phyloP scores from a whole-genome alignment of 2,329 filamentous ascomycete genomes.

The Clarireedia paspali region DNA sequence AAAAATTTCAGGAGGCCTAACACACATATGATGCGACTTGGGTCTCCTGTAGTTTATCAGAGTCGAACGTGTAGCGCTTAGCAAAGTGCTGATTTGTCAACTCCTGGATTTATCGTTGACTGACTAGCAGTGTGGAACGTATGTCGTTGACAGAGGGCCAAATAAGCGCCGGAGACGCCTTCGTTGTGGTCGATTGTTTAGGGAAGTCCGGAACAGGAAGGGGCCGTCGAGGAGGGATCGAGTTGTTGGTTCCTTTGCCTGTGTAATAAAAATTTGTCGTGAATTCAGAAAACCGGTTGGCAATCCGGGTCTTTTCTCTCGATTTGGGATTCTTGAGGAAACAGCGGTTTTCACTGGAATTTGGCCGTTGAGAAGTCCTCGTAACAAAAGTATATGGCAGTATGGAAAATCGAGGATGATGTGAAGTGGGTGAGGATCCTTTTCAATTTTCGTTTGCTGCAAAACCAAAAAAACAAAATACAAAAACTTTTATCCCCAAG shows the following conservation, averaged over 20 bases:
- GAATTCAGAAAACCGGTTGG: neutral
- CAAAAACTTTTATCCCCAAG: neutral
- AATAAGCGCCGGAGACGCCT: constrained; percentile 2
- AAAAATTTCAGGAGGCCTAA: constrained; percentile 1
- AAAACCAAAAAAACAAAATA: constrained; percentile 6
- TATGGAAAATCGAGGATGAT: neutral
- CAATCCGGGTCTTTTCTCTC: constrained; percentile 4
- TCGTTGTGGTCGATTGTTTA: neutral
- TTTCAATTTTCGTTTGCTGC: constrained; percentile 3
- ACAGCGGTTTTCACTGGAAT: constrained; percentile 21
- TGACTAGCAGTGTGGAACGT: neutral
- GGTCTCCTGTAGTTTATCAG: neutral
- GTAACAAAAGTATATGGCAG: neutral
- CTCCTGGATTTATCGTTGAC: too few relatives aligned
- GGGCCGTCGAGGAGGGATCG: neutral
- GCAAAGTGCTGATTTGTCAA: neutral
- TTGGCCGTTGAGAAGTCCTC: constrained; percentile 23
- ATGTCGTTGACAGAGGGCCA: constrained; percentile 2
- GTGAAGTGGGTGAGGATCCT: too few relatives aligned
- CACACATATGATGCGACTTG: constrained; percentile 3
- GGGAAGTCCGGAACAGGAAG: neutral
- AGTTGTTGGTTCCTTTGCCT: constrained; percentile 1
- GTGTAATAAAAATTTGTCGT: neutral
- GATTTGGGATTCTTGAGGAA: neutral
- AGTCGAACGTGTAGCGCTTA: neutral